phyloP scores from a whole-genome alignment of 805 yeast genomes.

The Cyberlindnera xishuangbannaensis region DNA sequence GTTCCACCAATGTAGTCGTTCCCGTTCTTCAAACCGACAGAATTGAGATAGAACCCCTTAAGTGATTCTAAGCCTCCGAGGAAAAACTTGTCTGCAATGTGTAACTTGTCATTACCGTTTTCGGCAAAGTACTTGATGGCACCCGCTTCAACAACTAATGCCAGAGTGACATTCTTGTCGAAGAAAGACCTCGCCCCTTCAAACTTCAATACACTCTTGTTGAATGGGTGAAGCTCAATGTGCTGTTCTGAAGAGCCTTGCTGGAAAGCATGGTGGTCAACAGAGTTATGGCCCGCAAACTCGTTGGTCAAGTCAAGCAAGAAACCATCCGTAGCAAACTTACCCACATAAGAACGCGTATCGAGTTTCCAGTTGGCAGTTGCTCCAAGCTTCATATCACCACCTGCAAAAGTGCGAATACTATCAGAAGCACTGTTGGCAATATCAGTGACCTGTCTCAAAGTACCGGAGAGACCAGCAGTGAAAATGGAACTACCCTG shows the following conservation, averaged over 20 bases:
- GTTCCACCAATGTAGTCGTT: slow-evolving; percentile 54
- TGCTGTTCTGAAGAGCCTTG: no score
- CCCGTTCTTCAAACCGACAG: slow-evolving; percentile 46
- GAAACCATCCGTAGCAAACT: slow-evolving; percentile 43
- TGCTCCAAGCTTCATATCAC: slow-evolving; percentile 49
- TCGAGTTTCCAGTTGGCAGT: slow-evolving; percentile 37
- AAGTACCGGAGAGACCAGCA: slow-evolving; percentile 55
- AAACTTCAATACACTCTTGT: slow-evolving; percentile 16
- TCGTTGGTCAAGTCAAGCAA: slow-evolving; percentile 39
- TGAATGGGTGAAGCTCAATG: slow-evolving; percentile 26
- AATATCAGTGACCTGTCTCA: slow-evolving; percentile 51
- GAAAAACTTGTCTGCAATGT: slow-evolving; percentile 65
- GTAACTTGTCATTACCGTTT: slow-evolving; percentile 35
- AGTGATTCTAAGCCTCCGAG: slow-evolving; percentile 63
- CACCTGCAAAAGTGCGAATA: slow-evolving; percentile 50
- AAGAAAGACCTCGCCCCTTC: slow-evolving; percentile 35
- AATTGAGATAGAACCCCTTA: slow-evolving; percentile 57
- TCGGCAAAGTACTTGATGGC: slow-evolving; percentile 30
- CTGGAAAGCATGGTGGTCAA: no score
- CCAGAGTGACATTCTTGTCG: slow-evolving; percentile 41
- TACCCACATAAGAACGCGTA: slow-evolving; percentile 35
- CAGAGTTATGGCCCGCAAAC: slow-evolving; percentile 26
- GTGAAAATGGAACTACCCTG: slow-evolving; percentile 28
- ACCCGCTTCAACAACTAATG: slow-evolving; percentile 45
- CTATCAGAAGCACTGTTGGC: slow-evolving; percentile 48